Percentiles rank a stretch among this genome's conserved stretches.
Evolutionary conservation across 805 yeast species (phyloP).

Genomic region (Lachancea waltii): DNA sequence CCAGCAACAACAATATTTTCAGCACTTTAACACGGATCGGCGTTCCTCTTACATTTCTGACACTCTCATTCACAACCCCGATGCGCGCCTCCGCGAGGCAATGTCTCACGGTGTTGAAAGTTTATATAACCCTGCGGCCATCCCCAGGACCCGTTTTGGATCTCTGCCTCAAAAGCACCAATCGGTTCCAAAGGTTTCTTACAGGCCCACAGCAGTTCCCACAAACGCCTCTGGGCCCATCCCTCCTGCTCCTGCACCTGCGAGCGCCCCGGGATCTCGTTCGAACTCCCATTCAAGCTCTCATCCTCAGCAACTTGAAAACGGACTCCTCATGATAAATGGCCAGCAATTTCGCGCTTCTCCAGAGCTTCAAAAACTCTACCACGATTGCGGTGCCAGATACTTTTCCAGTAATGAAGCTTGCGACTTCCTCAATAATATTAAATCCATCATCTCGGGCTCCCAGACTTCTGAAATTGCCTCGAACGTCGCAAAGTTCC

Average conservation of each 20-base stretch:
- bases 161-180: constrained; percentile 3
- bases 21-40: constrained; percentile 43
- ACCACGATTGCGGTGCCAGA: constrained; percentile 38
- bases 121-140: constrained; percentile 1
- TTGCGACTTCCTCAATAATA: constrained; percentile 33
- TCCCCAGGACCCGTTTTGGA: constrained; percentile 5
- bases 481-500: constrained; percentile 22
- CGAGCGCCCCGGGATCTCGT: too few relatives aligned
- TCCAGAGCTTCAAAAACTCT: constrained; percentile 45
- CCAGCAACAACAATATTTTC: constrained; percentile 1
- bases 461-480: constrained; percentile 12
- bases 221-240: too few relatives aligned
- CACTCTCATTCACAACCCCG: constrained; percentile 36
- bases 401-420: constrained; percentile 50
- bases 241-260: too few relatives aligned
- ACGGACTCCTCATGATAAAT: constrained; percentile 49
- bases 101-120: constrained; percentile 7
- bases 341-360: constrained; percentile 56
- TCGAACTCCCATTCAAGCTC: constrained; percentile 10
- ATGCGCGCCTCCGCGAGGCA: constrained; percentile 3
- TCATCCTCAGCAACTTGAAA: constrained; percentile 41
- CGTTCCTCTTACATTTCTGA: constrained; percentile 75
- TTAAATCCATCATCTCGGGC: constrained; percentile 26
- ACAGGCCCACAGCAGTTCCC: constrained; percentile 1
- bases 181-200: constrained; percentile 7